These are phyloP conservation scores for Spiromastix sp. DNA, from an alignment of 2,329 filamentous ascomycete species.

Conservation along the genomic window DNA sequence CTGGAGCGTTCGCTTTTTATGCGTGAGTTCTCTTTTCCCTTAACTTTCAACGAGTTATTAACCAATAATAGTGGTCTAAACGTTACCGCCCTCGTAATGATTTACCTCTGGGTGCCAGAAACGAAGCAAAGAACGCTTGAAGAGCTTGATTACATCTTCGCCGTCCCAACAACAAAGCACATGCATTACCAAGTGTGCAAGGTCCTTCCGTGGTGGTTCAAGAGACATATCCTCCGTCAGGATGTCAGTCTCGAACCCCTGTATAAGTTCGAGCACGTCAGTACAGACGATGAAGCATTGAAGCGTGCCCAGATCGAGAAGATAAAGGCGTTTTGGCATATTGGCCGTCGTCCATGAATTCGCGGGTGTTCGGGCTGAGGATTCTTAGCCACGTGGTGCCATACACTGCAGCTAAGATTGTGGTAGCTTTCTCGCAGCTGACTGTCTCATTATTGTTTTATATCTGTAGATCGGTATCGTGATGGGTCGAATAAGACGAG, in stretches of 20 bases:
- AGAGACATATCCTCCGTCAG: slow-evolving; percentile 45
- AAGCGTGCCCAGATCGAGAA: too few relatives aligned
- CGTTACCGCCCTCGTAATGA: slow-evolving; percentile 49
- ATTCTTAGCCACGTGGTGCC: too few relatives aligned
- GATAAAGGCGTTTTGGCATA: too few relatives aligned
- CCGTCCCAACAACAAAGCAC: slow-evolving; percentile 48
- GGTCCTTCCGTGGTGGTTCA: slow-evolving; percentile 51
- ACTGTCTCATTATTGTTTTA: too few relatives aligned
- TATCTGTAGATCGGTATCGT: too few relatives aligned
- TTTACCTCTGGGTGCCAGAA: slow-evolving; percentile 51
- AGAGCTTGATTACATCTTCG: slow-evolving; percentile 50
- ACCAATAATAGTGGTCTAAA: slow-evolving; percentile 40
- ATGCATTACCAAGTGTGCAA: slow-evolving; percentile 48
- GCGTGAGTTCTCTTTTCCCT: slow-evolving; percentile 24
- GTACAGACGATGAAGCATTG: slow-evolving; percentile 5
- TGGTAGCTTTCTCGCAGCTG: too few relatives aligned
- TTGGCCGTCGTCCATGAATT: too few relatives aligned
- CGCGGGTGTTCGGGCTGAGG: too few relatives aligned
- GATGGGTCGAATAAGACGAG: too few relatives aligned
- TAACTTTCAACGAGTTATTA: background rate
- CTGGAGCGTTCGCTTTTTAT: slow-evolving; percentile 53
- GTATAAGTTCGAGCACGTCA: slow-evolving; percentile 38
- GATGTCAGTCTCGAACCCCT: slow-evolving; percentile 38
- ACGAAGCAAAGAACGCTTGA: slow-evolving; percentile 46
- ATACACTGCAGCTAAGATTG: too few relatives aligned